These are phyloP conservation scores for Zygotorulaspora sp. DNA, from an alignment of 805 yeast species.

Conservation along the genomic window DNA sequence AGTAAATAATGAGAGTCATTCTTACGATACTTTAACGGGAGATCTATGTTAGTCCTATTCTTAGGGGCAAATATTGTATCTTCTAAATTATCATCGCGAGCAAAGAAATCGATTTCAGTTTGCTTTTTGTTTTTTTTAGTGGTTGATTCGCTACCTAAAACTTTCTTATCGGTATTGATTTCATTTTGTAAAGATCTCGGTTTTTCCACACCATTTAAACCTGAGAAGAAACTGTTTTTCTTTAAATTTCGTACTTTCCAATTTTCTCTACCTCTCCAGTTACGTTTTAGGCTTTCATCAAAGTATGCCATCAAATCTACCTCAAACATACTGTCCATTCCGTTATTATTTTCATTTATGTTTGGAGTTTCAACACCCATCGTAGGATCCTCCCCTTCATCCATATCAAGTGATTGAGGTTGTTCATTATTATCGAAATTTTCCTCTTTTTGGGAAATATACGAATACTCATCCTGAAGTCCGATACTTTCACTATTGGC, in stretches of 20 bases:
- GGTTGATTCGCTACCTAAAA: conserved; percentile 8
- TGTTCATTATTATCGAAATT: conserved; percentile 22
- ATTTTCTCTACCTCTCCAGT: conserved; percentile 91
- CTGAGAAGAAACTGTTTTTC: conserved; percentile 22
- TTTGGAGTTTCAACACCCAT: conserved; percentile 7
- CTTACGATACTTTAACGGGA: conserved; percentile 41
- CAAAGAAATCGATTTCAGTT: conserved; percentile 42
- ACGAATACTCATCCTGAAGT: conserved; percentile 3
- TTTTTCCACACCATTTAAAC: conserved; percentile 12
- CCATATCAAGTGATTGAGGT: conserved; percentile 4
- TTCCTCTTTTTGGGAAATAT: conserved; percentile 4
- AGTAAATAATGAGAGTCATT: conserved; percentile 46
- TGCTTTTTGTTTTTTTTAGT: conserved; percentile 36
- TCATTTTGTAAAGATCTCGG: neutral
- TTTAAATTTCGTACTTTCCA: conserved; percentile 75
- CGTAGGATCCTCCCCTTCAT: neutral
- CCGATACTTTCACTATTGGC: conserved; percentile 5
- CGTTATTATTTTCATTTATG: conserved; percentile 15
- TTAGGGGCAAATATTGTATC: conserved; percentile 40
- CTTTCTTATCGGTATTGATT: conserved; percentile 2
- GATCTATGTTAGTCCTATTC: conserved; percentile 34
- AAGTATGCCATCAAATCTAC: conserved; percentile 73
- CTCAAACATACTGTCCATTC: conserved; percentile 41
- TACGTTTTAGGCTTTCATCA: conserved; percentile 60
- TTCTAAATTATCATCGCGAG: conserved; percentile 38